Percentiles rank a stretch among this genome's conserved stretches.
phyloP scores from a whole-genome alignment of 805 yeast species.

The Yamadazyma insecticola region DNA sequence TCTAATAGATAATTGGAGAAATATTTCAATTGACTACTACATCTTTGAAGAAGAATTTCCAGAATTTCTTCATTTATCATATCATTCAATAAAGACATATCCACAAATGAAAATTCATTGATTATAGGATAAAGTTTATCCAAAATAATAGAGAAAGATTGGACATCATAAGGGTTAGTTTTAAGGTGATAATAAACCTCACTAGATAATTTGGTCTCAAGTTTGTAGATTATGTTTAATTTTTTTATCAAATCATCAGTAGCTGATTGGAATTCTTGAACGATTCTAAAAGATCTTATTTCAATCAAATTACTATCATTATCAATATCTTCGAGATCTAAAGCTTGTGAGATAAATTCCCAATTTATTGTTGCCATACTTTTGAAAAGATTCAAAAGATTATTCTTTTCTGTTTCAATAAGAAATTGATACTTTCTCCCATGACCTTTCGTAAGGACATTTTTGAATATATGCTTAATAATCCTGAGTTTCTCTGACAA shows the following conservation, averaged over 20 bases:
- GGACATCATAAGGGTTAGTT: conserved; percentile 12
- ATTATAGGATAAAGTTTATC: conserved; percentile 7
- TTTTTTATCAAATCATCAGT: conserved; percentile 17
- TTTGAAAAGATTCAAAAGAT: conserved; percentile 28
- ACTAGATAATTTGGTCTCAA: conserved; percentile 13
- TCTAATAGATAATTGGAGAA: not conserved
- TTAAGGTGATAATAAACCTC: conserved; percentile 13
- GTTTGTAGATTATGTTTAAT: conserved; percentile 13
- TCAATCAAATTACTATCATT: conserved; percentile 25
- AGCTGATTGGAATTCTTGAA: conserved; percentile 19
- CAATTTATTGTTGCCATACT: conserved; percentile 43
- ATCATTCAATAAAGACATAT: conserved; percentile 14
- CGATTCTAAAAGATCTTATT: conserved; percentile 15
- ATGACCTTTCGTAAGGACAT: conserved; percentile 22
- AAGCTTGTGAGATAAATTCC: conserved; percentile 47
- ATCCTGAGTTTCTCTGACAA: conserved; percentile 48
- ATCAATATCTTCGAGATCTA: conserved; percentile 38
- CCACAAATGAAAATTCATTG: conserved; percentile 8
- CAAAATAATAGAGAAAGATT: conserved; percentile 10
- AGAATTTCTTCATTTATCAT: conserved; percentile 21
- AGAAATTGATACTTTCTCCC: conserved; percentile 41
- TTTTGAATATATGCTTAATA: conserved; percentile 25
- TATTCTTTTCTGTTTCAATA: conserved; percentile 27
- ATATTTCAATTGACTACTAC: conserved; percentile 12
- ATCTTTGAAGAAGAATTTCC: conserved; percentile 16